Conservation (phyloP, 148 eudicot species). For the Diospyros kaki region DNA sequence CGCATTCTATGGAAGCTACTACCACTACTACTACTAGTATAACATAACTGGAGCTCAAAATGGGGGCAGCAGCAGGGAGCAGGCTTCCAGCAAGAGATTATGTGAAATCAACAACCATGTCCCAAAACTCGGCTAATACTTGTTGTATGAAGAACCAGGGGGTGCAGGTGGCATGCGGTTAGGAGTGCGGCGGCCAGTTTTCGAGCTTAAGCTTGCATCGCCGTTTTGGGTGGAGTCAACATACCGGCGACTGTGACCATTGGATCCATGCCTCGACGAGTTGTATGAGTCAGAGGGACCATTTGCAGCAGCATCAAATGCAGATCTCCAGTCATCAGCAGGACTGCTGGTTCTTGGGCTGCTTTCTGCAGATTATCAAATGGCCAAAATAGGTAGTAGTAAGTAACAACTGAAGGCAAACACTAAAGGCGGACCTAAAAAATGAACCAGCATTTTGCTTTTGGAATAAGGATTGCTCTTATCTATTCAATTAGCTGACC, state of each 20-base stretch:
- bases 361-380: conserved; percentile 50
- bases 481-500: too few species aligned
- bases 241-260: conserved; percentile 63
- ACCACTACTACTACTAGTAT: neutral
- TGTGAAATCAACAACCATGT: conserved; percentile 19
- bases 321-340: conserved; percentile 95
- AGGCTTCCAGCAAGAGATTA: conserved; percentile 43
- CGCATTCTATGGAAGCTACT: conserved; percentile 44
- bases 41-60: conserved; percentile 36
- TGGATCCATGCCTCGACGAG: conserved; percentile 50
- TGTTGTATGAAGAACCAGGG: conserved; percentile 72
- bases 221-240: conserved; percentile 81
- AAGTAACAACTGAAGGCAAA: neutral
- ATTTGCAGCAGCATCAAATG: conserved; percentile 94
- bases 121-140: conserved; percentile 46
- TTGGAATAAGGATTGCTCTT: too few species aligned
- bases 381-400: neutral
- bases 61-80: conserved; percentile 27
- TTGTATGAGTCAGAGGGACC: conserved; percentile 45
- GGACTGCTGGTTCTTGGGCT: conserved; percentile 69
- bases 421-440: neutral
- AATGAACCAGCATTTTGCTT: neutral
- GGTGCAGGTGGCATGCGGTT: conserved; percentile 93
- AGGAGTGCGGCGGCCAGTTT: conserved; percentile 87
- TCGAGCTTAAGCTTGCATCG: conserved; percentile 51